These are phyloP conservation scores for Moniliophthora roreri DNA, from an alignment of 1,284 basidiomycete species.

Conservation along the genomic window DNA sequence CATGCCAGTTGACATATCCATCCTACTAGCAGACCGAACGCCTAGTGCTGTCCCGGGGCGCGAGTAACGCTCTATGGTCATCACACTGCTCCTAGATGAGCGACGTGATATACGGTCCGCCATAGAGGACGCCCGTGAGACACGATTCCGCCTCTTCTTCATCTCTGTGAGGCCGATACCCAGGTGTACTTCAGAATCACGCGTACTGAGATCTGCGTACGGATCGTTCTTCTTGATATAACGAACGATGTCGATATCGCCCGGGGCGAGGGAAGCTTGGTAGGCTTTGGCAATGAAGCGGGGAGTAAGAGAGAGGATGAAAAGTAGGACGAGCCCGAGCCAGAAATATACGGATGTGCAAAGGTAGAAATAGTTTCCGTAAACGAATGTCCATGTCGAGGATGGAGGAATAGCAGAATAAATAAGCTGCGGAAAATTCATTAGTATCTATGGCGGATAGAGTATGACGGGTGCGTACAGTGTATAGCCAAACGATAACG, in stretches of 20 bases:
- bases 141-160: slow-evolving; percentile 20
- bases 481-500: slow-evolving; percentile 75
- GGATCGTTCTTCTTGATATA: slow-evolving; percentile 61
- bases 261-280: slow-evolving; percentile 72
- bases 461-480: slow-evolving; percentile 45
- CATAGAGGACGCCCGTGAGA: slow-evolving; percentile 2
- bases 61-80: slow-evolving; percentile 25
- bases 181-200: slow-evolving; percentile 29
- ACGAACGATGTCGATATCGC: slow-evolving; percentile 84
- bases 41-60: slow-evolving; percentile 22
- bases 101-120: slow-evolving; percentile 7
- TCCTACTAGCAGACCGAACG: slow-evolving; percentile 55
- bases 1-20: slow-evolving; percentile 84
- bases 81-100: slow-evolving; percentile 12
- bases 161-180: slow-evolving; percentile 25
- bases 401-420: slow-evolving; percentile 80
- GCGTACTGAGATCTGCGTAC: slow-evolving; percentile 42
- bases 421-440: slow-evolving; percentile 51
- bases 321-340: slow-evolving; percentile 76
- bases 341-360: slow-evolving; percentile 91
- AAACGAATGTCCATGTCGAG: slow-evolving; percentile 69
- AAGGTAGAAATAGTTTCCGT: slow-evolving; percentile 79
- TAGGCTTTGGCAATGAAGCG: slow-evolving; percentile 78
- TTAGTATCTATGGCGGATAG: background rate
- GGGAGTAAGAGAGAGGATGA: slow-evolving; percentile 76